Evolutionary conservation across 2,329 filamentous ascomycete genomes (phyloP).

Genomic region (Fusarium papillatum): DNA sequence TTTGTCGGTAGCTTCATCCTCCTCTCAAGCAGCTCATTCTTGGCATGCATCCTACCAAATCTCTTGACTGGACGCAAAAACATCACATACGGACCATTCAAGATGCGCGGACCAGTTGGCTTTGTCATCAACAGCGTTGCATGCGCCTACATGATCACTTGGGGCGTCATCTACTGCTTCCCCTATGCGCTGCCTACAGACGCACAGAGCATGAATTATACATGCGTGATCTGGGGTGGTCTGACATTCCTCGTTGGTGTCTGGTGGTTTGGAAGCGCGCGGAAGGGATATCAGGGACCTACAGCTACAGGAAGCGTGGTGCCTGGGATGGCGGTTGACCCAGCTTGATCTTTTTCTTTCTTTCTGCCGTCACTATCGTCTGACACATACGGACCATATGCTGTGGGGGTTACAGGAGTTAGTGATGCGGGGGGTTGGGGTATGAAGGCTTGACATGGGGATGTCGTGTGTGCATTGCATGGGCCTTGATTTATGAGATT

Average conservation of each 20-base stretch:
- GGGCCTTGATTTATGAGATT: slow-evolving; percentile 1
- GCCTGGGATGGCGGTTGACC: slow-evolving; percentile 29
- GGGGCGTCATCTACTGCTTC: slow-evolving; percentile 75
- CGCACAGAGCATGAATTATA: slow-evolving; percentile 67
- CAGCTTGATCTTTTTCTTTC: slow-evolving; percentile 24
- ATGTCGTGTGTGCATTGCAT: background rate
- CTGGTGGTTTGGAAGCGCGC: slow-evolving; percentile 57
- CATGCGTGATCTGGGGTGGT: slow-evolving; percentile 58
- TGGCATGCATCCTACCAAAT: slow-evolving; percentile 73
- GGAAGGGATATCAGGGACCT: slow-evolving; percentile 43
- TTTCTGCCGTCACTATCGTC: background rate
- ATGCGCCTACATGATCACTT: slow-evolving; percentile 70
- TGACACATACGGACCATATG: background rate
- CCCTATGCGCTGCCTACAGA: slow-evolving; percentile 61
- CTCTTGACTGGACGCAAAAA: slow-evolving; percentile 57
- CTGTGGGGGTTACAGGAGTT: background rate
- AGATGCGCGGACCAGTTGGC: slow-evolving; percentile 61
- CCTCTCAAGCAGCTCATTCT: slow-evolving; percentile 59
- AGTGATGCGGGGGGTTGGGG: background rate
- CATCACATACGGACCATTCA: slow-evolving; percentile 68
- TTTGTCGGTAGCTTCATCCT: slow-evolving; percentile 67
- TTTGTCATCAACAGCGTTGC: slow-evolving; percentile 65
- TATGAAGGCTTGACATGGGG: background rate
- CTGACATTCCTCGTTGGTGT: slow-evolving; percentile 53
- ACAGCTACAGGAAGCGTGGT: slow-evolving; percentile 39